Conservation (phyloP, 2,329 filamentous ascomycete genomes). For the Claviceps sp. region DNA sequence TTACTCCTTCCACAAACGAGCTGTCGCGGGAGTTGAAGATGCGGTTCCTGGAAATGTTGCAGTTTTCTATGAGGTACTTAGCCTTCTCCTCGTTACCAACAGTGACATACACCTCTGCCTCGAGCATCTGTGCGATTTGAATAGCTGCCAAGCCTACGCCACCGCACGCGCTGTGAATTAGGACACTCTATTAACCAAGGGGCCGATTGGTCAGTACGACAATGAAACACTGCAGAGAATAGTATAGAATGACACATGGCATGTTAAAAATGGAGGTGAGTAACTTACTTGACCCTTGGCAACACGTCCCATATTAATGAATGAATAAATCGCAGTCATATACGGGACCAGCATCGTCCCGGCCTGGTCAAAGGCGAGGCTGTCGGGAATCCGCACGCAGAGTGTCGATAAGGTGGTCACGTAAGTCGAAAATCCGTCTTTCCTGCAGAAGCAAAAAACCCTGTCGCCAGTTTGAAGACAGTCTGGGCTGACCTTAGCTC, state of each 20-base stretch:
- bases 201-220: neutral
- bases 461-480: conserved; percentile 19
- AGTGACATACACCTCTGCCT: neutral
- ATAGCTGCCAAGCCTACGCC: conserved; percentile 19
- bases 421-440: neutral
- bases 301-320: conserved; percentile 5
- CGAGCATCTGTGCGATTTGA: conserved; percentile 3
- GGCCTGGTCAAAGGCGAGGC: conserved; percentile 20
- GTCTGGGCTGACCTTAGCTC: conserved; percentile 3
- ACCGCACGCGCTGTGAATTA: conserved; percentile 19
- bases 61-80: neutral
- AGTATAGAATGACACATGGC: neutral
- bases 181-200: conserved; percentile 10
- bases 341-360: conserved; percentile 20
- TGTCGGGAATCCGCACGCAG: neutral
- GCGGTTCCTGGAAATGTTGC: neutral
- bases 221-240: too few species aligned
- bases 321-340: conserved; percentile 15
- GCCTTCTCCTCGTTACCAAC: neutral
- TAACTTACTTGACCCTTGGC: conserved; percentile 3
- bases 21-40: neutral
- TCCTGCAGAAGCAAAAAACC: conserved; percentile 11
- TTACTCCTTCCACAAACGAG: conserved; percentile 6
- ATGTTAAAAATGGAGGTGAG: neutral
- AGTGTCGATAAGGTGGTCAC: neutral